Evolutionary conservation across 176 grass and related monocot genomes (phyloP).

Genomic region (Carex kokanica): DNA sequence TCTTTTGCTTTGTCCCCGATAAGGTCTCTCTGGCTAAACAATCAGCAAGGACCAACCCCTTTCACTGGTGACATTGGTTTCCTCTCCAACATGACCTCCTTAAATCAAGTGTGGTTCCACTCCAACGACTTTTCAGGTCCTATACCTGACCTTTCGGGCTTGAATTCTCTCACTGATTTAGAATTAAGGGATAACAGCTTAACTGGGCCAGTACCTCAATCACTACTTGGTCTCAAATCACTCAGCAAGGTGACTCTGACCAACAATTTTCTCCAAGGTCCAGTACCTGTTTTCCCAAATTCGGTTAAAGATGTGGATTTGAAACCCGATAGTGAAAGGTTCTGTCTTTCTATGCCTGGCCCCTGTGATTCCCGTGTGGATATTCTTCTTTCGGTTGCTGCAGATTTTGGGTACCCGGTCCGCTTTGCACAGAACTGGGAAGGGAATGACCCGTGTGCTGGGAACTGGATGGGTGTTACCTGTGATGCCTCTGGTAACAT

Average conservation of each 20-base stretch:
- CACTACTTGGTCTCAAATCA: constrained; percentile 22
- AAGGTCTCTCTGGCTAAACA: constrained; percentile 44
- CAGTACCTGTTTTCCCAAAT: constrained; percentile 23
- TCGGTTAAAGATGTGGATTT: constrained; percentile 13
- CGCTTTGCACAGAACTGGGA: constrained; percentile 24
- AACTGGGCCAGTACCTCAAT: constrained; percentile 31
- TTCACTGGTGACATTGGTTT: constrained; percentile 21
- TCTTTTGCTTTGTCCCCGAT: constrained; percentile 18
- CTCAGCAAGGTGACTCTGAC: constrained; percentile 22
- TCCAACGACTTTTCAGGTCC: constrained; percentile 33
- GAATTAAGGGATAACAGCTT: constrained; percentile 36
- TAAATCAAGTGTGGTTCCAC: constrained; percentile 24
- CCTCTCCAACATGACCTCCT: constrained; percentile 23
- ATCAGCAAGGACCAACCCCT: constrained; percentile 14
- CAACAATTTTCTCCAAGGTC: constrained; percentile 37
- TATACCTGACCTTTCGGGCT: constrained; percentile 28
- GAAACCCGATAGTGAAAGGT: constrained; percentile 5
- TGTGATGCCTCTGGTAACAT: constrained; percentile 35
- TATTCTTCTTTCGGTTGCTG: constrained; percentile 20
- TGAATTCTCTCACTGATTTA: constrained; percentile 24
- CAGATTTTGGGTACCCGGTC: constrained; percentile 15
- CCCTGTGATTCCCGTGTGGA: constrained; percentile 24
- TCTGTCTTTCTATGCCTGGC: constrained; percentile 19
- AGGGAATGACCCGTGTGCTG: constrained; percentile 33
- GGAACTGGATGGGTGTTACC: constrained; percentile 26